Percentiles rank a stretch among this genome's conserved stretches.
Evolutionary conservation across 2,329 filamentous ascomycete genomes (phyloP).

Genomic region (Orbilia brochopaga): DNA sequence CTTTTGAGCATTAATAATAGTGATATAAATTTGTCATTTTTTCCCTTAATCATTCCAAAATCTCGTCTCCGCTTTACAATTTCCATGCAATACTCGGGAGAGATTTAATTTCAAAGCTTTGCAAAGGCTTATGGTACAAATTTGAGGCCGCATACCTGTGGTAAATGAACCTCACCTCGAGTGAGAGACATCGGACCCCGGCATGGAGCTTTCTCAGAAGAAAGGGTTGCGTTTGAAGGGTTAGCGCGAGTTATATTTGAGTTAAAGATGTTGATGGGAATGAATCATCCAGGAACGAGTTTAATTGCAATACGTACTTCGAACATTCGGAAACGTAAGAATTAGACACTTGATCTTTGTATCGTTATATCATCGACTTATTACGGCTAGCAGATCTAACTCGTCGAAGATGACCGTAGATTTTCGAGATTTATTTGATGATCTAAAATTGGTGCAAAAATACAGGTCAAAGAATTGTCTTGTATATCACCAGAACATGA

Average conservation of each 20-base stretch:
- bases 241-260: not conserved
- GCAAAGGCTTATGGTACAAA: too few relatives aligned
- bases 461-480: not conserved
- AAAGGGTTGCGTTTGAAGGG: not conserved
- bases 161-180: not conserved
- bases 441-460: not conserved
- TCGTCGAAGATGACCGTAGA: constrained; percentile 26
- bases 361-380: constrained; percentile 26
- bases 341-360: constrained; percentile 19
- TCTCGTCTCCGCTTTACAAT: not conserved
- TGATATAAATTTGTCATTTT: constrained; percentile 1
- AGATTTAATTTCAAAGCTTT: too few relatives aligned
- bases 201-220: not conserved
- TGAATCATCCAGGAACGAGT: not conserved
- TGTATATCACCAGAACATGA: not conserved
- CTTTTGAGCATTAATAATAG: constrained; percentile 11
- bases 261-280: not conserved
- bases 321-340: constrained; percentile 14
- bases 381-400: constrained; percentile 17
- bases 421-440: constrained; percentile 12
- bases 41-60: not conserved
- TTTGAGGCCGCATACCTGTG: not conserved
- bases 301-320: constrained; percentile 15
- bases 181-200: not conserved
- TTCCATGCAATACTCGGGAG: not conserved